phyloP scores from a whole-genome alignment of 2,329 filamentous ascomycete species.

The Arthrobotrys conoides region DNA sequence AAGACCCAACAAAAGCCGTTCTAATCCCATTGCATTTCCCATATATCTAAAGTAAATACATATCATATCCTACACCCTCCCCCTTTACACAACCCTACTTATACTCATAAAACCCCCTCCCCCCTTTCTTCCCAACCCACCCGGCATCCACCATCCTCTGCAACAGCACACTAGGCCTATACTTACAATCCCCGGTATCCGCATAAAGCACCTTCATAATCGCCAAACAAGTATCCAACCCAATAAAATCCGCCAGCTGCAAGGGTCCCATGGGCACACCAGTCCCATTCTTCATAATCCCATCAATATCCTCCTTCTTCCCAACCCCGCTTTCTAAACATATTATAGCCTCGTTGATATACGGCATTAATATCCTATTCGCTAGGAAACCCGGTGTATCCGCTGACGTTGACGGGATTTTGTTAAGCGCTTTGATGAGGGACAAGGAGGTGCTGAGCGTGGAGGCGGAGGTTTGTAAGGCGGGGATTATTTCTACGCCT shows the following conservation, averaged over 20 bases:
- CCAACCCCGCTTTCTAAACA: constrained; percentile 95
- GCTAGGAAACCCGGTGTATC: constrained; percentile 95
- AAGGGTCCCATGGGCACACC: constrained; percentile 98
- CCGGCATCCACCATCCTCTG: constrained; percentile 98
- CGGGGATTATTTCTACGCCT: constrained; percentile 96
- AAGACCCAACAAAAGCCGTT: too few species aligned
- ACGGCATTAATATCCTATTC: constrained; percentile 98
- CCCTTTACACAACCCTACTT: constrained; percentile 3
- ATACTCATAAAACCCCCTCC: constrained; percentile 96
- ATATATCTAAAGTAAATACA: too few species aligned
- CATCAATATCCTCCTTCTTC: constrained; percentile 89
- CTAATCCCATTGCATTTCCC: too few species aligned
- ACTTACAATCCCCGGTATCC: constrained; percentile 96
- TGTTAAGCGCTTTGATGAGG: constrained; percentile 93
- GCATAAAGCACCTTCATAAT: constrained; percentile 96
- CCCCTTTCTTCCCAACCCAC: constrained; percentile 97
- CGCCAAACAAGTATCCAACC: constrained; percentile 92
- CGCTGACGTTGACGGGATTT: constrained; percentile 86
- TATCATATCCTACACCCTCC: neutral
- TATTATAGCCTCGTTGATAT: constrained; percentile 98
- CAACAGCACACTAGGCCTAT: constrained; percentile 87
- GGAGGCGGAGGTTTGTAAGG: constrained; percentile 86
- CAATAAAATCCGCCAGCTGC: constrained; percentile 95
- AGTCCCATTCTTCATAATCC: constrained; percentile 99
- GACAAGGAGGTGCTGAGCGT: constrained; percentile 86